Percentiles rank a stretch among this genome's conserved stretches.
phyloP scores from a whole-genome alignment of 768 basidiomycete genomes.

The Daedaleopsis nitida region DNA sequence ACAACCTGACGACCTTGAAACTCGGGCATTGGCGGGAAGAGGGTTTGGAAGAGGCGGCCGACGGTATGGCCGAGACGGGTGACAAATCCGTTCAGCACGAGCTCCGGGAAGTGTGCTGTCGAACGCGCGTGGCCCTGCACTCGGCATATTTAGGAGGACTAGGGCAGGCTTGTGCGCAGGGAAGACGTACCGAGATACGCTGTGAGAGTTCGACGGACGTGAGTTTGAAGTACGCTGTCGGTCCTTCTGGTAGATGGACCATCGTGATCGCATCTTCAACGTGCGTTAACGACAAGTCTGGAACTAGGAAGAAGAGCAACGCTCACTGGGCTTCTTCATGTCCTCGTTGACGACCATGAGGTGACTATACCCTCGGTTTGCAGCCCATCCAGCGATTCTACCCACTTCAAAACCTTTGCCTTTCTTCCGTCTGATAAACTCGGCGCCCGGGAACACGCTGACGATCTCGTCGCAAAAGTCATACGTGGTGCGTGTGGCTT shows the following conservation, averaged over 20 bases:
- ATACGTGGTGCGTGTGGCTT: constrained; percentile 86
- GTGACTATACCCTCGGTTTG: constrained; percentile 84
- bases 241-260: constrained; percentile 87
- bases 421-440: constrained; percentile 84
- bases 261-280: constrained; percentile 86
- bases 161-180: too few relatives aligned
- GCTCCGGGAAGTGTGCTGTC: constrained; percentile 91
- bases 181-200: constrained; percentile 74
- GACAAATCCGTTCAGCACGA: constrained; percentile 92
- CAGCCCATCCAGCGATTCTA: constrained; percentile 90
- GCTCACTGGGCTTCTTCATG: constrained; percentile 88
- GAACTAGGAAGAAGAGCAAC: background rate
- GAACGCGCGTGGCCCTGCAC: constrained; percentile 86
- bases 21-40: constrained; percentile 93
- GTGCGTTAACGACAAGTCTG: constrained; percentile 7
- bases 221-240: constrained; percentile 94
- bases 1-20: constrained; percentile 97
- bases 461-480: constrained; percentile 92
- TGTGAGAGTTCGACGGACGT: constrained; percentile 85
- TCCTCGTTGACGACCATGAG: constrained; percentile 95
- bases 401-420: constrained; percentile 92
- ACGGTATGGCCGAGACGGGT: constrained; percentile 92
- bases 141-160: background rate
- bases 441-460: constrained; percentile 88
- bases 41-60: constrained; percentile 93